Base-by-base conservation (phyloP, 495 filamentous ascomycete genomes). In the Lasiosphaeria miniovina region DNA sequence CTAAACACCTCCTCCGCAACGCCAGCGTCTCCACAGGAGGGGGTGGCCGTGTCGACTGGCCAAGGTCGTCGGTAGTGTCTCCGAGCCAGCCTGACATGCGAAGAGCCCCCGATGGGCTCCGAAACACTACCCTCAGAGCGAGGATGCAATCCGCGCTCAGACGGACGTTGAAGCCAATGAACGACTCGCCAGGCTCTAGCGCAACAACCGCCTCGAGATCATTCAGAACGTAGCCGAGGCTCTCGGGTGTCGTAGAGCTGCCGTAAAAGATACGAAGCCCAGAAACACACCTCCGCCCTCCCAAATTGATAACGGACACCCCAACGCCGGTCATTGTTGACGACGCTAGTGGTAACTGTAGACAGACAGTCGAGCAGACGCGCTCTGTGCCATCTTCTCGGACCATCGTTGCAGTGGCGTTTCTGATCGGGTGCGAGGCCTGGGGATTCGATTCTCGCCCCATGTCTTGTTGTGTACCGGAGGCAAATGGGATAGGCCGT, bases 21-120 rank as follows among this genome's bases (percentile, higher is more conserved):
- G 11, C 43, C 4, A 46, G 11, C 11, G 43, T 45, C 32, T 61
- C 32, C 9, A 24, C 7, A 32, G 40, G 10, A 31, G 33, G 48
- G 17, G 15, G 14, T 35, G 49, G 14, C 12, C 9, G 11, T 36
- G 35, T 3, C 12, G 38, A 31, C 54, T 40, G 15, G 36, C 33
- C 45, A 34, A 5, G 1, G 32, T 17, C 32, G 34, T 49, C 59
- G 11, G 24, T 32, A 8, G 8, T 38, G 46, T 58, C 53, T 31
- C 62, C 58, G 54, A 61, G 58, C 62, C 62, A 64, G 1, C 32
- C 11, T 8, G 54, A 58, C 5, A 50, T 34, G 12, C 50, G 40
- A 10, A 49, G 33, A 31, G 35, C n/a, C 4, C 43, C 54, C 9
- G 24, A 41, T 24, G 36, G 48, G 11, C 15, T 46, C 8, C n/a